Percentiles rank a stretch among this genome's conserved stretches.
phyloP scores from a whole-genome alignment of 768 basidiomycete genomes.

The Termitomyces bulborhizus region DNA sequence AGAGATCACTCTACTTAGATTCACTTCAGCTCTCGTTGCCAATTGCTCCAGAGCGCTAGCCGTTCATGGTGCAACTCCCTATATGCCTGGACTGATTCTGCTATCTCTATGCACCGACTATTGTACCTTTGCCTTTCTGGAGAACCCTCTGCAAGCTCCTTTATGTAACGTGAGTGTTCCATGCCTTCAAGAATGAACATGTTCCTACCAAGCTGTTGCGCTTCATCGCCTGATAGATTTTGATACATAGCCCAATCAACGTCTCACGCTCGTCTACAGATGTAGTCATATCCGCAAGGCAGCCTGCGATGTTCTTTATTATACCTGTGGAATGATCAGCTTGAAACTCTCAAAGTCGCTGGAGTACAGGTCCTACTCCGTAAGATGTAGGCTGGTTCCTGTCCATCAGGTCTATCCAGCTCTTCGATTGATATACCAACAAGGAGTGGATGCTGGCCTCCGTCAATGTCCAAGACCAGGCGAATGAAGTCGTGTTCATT shows the following conservation, averaged over 20 bases:
- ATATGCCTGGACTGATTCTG: slow-evolving; percentile 21
- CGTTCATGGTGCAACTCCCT: not conserved
- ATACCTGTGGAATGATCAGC: slow-evolving; percentile 29
- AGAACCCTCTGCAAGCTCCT: slow-evolving; percentile 13
- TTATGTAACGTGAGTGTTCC: slow-evolving; percentile 2
- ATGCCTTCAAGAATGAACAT: not conserved
- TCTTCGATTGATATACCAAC: slow-evolving; percentile 2
- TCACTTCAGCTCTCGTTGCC: slow-evolving; percentile 8
- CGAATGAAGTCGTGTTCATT: slow-evolving; percentile 56
- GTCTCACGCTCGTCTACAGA: slow-evolving; percentile 17
- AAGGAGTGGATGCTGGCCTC: slow-evolving; percentile 20
- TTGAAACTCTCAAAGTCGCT: not conserved
- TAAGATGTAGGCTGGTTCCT: slow-evolving; percentile 16
- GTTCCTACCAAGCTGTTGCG: slow-evolving; percentile 34
- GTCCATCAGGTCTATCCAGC: not conserved
- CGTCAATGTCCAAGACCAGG: slow-evolving; percentile 43
- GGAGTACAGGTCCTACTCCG: slow-evolving; percentile 3
- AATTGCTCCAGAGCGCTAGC: not conserved
- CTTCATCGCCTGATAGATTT: slow-evolving; percentile 48
- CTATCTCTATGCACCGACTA: slow-evolving; percentile 28
- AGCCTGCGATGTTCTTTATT: slow-evolving; percentile 34
- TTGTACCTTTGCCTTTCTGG: slow-evolving; percentile 20
- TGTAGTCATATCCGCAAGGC: slow-evolving; percentile 24
- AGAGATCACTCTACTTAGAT: slow-evolving; percentile 8
- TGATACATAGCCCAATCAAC: slow-evolving; percentile 34